These are phyloP conservation scores for Mycena filopes DNA, from an alignment of 768 basidiomycete genomes.

Conservation along the genomic window DNA sequence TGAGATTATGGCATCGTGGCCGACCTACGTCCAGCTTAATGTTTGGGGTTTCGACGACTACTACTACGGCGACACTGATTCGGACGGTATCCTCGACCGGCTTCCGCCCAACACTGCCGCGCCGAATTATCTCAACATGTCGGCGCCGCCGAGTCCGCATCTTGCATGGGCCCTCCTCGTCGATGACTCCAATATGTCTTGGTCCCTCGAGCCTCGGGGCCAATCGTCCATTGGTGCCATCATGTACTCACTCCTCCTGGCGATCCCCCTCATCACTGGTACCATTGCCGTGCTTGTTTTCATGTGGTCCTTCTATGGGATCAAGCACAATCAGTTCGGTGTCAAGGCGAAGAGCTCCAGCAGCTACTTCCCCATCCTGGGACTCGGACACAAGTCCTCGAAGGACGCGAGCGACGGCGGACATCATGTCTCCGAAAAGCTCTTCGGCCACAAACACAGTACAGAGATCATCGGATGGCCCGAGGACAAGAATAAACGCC, in stretches of 20 bases:
- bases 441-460: conserved; percentile 71
- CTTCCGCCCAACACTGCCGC: conserved; percentile 89
- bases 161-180: conserved; percentile 88
- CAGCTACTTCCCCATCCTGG: conserved; percentile 92
- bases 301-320: conserved; percentile 97
- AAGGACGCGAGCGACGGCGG: conserved; percentile 74
- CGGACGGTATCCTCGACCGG: conserved; percentile 89
- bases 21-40: conserved; percentile 89
- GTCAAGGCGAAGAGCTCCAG: conserved; percentile 75
- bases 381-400: conserved; percentile 73
- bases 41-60: conserved; percentile 92
- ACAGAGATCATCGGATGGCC: conserved; percentile 96
- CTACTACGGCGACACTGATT: conserved; percentile 92
- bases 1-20: conserved; percentile 92
- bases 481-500: conserved; percentile 89
- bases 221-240: conserved; percentile 82
- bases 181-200: conserved; percentile 80
- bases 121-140: conserved; percentile 91
- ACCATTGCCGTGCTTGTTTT: conserved; percentile 85
- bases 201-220: conserved; percentile 86
- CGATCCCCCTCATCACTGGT: conserved; percentile 88
- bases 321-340: conserved; percentile 94
- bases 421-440: conserved; percentile 75
- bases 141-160: conserved; percentile 88
- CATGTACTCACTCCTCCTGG: conserved; percentile 85